Percentiles rank a stretch among this genome's conserved stretches.
phyloP scores from a whole-genome alignment of 1,139 yeast species.

The Pneumocystis oryctolagi region DNA sequence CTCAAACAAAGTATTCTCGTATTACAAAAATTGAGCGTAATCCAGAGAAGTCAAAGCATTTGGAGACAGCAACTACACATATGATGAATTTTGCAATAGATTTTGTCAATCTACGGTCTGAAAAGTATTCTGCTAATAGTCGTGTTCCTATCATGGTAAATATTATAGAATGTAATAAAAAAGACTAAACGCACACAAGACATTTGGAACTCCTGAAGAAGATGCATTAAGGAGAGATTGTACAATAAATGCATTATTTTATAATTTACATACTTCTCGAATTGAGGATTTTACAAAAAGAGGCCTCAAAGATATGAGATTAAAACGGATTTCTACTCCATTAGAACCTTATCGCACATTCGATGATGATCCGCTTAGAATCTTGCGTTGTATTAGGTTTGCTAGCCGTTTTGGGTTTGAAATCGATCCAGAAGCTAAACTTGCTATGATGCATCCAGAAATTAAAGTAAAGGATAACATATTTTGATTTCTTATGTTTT shows the following conservation, averaged over 20 bases:
- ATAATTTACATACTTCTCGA: slow-evolving; percentile 48
- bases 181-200: slow-evolving; percentile 13
- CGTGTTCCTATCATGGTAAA: slow-evolving; percentile 48
- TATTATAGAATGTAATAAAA: slow-evolving; percentile 4
- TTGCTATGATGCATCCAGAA: slow-evolving; percentile 49
- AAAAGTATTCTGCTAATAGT: slow-evolving; percentile 65
- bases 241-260: slow-evolving; percentile 76
- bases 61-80: slow-evolving; percentile 90
- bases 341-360: slow-evolving; percentile 71
- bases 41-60: slow-evolving; percentile 88
- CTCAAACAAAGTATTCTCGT: slow-evolving; percentile 27
- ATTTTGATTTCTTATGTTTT: not conserved
- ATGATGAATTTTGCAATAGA: slow-evolving; percentile 71
- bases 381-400: slow-evolving; percentile 68
- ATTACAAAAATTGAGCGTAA: slow-evolving; percentile 78
- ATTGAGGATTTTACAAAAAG: slow-evolving; percentile 73
- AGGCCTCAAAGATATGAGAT: slow-evolving; percentile 56
- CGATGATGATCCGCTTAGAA: slow-evolving; percentile 83
- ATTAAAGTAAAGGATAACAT: slow-evolving; percentile 28
- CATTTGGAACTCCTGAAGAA: slow-evolving; percentile 77
- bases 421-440: slow-evolving; percentile 43
- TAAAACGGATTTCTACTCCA: slow-evolving; percentile 75
- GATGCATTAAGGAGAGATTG: slow-evolving; percentile 93
- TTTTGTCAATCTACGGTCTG: slow-evolving; percentile 80
- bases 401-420: slow-evolving; percentile 62